Evolutionary conservation across 1,284 basidiomycete species (phyloP), one percentile per base, ranked within the genome.

Genomic region (Afroboletus lepidellus): DNA sequence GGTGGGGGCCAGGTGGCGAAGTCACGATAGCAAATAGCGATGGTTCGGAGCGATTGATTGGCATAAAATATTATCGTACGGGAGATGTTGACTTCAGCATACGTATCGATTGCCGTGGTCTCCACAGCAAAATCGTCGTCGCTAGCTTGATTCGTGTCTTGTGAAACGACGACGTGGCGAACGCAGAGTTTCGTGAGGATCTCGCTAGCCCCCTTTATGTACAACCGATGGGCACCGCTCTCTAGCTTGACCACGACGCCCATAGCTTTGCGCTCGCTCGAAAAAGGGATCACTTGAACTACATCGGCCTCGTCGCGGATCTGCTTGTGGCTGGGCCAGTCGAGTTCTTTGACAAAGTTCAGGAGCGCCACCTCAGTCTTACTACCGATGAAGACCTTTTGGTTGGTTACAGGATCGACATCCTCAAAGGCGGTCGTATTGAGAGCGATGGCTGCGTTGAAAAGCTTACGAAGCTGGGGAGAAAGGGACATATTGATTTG

Each of bases 351-450:
- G n/a, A 92, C 91, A 62, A 98, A 93, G 59, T 85, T 82, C 21
- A 99, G 77, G 23, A 99, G 78, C 1, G 96, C 96, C 0, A 90
- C 94, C 76, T 99, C 96, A 8, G 96, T 98, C 81, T 99, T 98
- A 76, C 84, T 93, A 7, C 97, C 96, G 46, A 98, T 80, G 65
- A 98, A 97, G 21, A 81, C 75, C 33, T 72, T 61, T 57, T 84
- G 75, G n/a, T 81, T 83, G 8, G 79, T 81, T 41, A 84, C 83
- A 23, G 81, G 73, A 67, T 92, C 83, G 37, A 67, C 73, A 61
- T 94, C 92, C 72, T 96, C 90, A 71, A 98, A 99, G 13, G 95
- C 96, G 8, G 96, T 98, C 11, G 94, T 95, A 74, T 98, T 98
- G 73, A 97, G 77, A 33, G 91, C 85, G 61, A 98, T 92, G 16